These are phyloP conservation scores for Cyphellophora europaea DNA, from an alignment of 2,329 filamentous ascomycete genomes.

Conservation along the genomic window DNA sequence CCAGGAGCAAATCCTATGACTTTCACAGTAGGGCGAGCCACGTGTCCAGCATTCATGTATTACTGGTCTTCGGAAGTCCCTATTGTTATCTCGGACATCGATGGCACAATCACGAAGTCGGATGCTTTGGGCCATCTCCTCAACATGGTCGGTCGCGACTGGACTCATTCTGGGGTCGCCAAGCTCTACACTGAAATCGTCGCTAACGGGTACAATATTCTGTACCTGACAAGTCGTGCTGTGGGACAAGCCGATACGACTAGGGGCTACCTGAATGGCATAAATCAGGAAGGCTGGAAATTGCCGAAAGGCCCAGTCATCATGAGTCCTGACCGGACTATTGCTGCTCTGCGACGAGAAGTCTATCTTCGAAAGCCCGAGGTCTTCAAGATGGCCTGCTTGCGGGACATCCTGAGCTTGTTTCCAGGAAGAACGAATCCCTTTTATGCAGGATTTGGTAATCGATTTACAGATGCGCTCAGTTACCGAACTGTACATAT, in stretches of 20 bases:
- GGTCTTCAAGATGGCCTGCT: constrained; percentile 98
- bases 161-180: constrained; percentile 93
- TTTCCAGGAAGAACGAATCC: constrained; percentile 70
- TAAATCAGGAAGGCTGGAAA: constrained; percentile 76
- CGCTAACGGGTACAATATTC: constrained; percentile 95
- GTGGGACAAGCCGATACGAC: constrained; percentile 91
- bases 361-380: constrained; percentile 94
- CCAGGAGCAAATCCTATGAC: constrained; percentile 86
- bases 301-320: constrained; percentile 89
- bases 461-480: constrained; percentile 89
- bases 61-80: constrained; percentile 86
- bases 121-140: constrained; percentile 89
- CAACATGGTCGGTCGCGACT: constrained; percentile 94
- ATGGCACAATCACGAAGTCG: constrained; percentile 97
- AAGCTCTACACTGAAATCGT: constrained; percentile 96
- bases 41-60: constrained; percentile 86
- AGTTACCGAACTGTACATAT: constrained; percentile 96
- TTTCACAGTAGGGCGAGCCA: constrained; percentile 92
- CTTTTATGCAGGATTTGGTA: constrained; percentile 96
- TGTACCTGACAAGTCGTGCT: constrained; percentile 90
- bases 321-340: constrained; percentile 86
- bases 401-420: constrained; percentile 84
- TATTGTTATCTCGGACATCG: constrained; percentile 96
- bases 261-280: constrained; percentile 77
- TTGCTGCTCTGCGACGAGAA: constrained; percentile 83